phyloP scores from a whole-genome alignment of 345 rosid species.

The Lenwebbia sp. region DNA sequence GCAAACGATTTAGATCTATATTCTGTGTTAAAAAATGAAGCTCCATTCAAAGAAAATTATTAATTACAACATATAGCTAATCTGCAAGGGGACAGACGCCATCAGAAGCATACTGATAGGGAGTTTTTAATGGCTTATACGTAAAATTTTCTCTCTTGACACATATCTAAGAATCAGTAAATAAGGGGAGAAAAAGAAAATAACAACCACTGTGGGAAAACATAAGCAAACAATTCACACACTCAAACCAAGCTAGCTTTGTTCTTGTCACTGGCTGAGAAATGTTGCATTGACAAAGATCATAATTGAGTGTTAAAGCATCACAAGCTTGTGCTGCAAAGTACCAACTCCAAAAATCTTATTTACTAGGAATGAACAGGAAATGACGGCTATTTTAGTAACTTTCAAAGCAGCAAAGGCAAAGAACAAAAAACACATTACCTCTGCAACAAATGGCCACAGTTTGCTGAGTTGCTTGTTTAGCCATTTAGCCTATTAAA shows the following conservation, averaged over 20 bases:
- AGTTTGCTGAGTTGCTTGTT: slow-evolving; percentile 87
- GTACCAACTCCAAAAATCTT: background rate
- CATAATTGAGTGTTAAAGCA: background rate
- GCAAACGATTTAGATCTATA: background rate
- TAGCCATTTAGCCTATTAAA: slow-evolving; percentile 88
- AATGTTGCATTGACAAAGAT: background rate
- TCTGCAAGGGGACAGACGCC: background rate
- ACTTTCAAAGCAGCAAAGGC: background rate
- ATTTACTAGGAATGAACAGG: background rate
- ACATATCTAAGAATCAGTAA: background rate
- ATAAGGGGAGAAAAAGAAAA: background rate
- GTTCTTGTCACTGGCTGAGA: background rate
- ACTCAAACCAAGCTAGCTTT: background rate
- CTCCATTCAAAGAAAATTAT: background rate
- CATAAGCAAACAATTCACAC: background rate
- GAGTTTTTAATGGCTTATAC: background rate
- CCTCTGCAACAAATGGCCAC: slow-evolving; percentile 97
- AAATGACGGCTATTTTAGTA: background rate
- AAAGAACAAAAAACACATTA: slow-evolving; percentile 18
- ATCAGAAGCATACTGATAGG: background rate
- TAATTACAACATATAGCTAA: background rate
- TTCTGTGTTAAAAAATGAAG: background rate
- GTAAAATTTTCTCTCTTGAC: background rate
- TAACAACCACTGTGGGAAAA: background rate
- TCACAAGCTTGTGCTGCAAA: background rate